Evolutionary conservation across 768 basidiomycete species (phyloP), one percentile per base, ranked within the genome.

Genomic region (Chlorophyllum brunneum): DNA sequence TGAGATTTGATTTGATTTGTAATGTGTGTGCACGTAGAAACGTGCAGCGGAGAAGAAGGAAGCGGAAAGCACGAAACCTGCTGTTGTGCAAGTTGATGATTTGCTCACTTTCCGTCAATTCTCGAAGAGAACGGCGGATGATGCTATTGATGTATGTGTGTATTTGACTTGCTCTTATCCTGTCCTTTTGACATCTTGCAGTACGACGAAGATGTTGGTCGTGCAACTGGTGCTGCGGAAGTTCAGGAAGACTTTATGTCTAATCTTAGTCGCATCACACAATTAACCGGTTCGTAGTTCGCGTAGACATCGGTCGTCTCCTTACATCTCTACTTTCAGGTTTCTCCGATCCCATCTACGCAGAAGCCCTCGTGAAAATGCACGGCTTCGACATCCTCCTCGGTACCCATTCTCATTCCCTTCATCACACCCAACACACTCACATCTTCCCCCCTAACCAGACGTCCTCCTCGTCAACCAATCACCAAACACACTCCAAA

Each of bases 401-500:
- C 2, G 92, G 91, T 91, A 48, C 22, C 75, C 64, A 44, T 33
- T 41, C n/a, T 8, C 22, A 23, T 20, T 30, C 27, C 10, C 34
- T 41, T 38, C 26, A 4, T 8, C 16, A 26, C 20, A 31, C 27
- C 9, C 38, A 41, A 31, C 34, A 33, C 47, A 18, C 33, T 50
- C 40, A 47, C n/a, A 48, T 37, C 22, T 36, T 15, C 34, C 27
- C 27, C 5, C 36, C 29, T 11, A 13, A 26, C 24, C 56, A 91
- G 95, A 99, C 60, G 94, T 99, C 18, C 79, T 99, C 6, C 81
- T 98, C 20, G 97, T 98, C 66, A 98, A 99, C 67, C 95, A 98
- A 67, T 97, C 94, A 0, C 66, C 82, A 37, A 88, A 95, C 63
- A 99, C 95, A 0, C 75, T 98, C 30, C 97, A 98, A 67, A 98